phyloP scores from a whole-genome alignment of 129 eudicot genomes.

The Flaveria brownii region DNA sequence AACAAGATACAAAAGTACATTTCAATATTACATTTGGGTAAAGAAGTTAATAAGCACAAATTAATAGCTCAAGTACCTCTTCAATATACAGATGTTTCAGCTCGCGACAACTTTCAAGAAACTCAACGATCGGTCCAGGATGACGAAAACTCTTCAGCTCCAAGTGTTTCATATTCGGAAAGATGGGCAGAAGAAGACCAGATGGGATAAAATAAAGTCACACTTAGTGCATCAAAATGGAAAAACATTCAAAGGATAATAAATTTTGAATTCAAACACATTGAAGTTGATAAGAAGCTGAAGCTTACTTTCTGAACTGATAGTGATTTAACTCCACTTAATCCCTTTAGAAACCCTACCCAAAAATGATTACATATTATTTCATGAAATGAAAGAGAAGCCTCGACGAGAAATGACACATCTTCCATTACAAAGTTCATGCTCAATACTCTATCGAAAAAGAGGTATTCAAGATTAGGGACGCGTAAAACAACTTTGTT shows the following conservation, averaged over 20 bases:
- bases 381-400: background rate
- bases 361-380: background rate
- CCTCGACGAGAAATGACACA: slow-evolving; percentile 23
- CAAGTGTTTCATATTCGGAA: slow-evolving; percentile 17
- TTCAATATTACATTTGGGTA: too few relatives aligned
- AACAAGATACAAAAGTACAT: background rate
- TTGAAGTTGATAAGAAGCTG: background rate
- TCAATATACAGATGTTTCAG: slow-evolving; percentile 2
- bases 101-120: slow-evolving; percentile 4
- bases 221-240: background rate
- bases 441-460: background rate
- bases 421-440: slow-evolving; percentile 13
- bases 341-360: slow-evolving; percentile 15
- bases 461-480: slow-evolving; percentile 33
- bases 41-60: background rate
- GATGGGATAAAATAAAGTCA: background rate
- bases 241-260: background rate
- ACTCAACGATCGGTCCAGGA: background rate
- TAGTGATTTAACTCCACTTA: slow-evolving; percentile 25
- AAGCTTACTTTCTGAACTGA: background rate
- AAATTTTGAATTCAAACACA: too few relatives aligned
- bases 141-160: background rate
- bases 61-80: slow-evolving; percentile 3
- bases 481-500: slow-evolving; percentile 9
- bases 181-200: background rate